Evolutionary conservation across 768 basidiomycete species (phyloP), one percentile per base, ranked within the genome.

Genomic region (Podaxis pistillaris): DNA sequence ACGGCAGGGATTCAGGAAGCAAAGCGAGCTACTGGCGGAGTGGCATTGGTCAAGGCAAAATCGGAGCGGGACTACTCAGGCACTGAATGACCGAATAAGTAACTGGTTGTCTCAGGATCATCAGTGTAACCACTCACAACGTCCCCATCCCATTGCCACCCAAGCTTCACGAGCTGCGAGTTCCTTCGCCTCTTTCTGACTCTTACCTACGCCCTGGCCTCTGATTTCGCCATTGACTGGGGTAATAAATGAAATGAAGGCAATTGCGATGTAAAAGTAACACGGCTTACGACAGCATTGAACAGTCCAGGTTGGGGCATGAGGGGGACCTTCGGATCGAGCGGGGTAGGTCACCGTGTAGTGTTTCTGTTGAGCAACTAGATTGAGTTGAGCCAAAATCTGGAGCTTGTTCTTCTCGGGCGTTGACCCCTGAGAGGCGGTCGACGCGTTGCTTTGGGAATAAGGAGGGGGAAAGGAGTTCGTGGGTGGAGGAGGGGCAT

Each of bases 341-440:
- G 78, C 79, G n/a, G 75, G 71, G 75, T 85, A 87, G 19, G 73
- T 77, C 17, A 86, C 72, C 7, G 58, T 50, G 22, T 75, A 60
- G 11, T 79, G 75, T 19, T 74, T 79, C 64, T 86, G 84, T 3
- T 75, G 64, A 28, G 83, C 84, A 8, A 79, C 81, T 66, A 86
- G 82, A 64, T 84, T 83, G 36, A 84, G 76, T 30, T 80, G 72
- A 4, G 83, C 79, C 60, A 86, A 62, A 5, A 72, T 65, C 47
- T 67, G 65, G 68, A 68, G 57, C 69, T 46, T 72, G 17, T 70
- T 68, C 9, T 68, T 69, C 2, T 41, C 58, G 30, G 57, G 26
- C 19, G 44, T 72, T 24, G 41, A 44, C 41, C 12, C 13, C 41
- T 15, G 41, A 1, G 41, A 44, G 41, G 41, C 19, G 41, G 41